A percentile compares a stretch with the other conserved stretches of the same genome.
phyloP scores from a whole-genome alignment of 2,329 filamentous ascomycete species.

The Phyllachora maydis region DNA sequence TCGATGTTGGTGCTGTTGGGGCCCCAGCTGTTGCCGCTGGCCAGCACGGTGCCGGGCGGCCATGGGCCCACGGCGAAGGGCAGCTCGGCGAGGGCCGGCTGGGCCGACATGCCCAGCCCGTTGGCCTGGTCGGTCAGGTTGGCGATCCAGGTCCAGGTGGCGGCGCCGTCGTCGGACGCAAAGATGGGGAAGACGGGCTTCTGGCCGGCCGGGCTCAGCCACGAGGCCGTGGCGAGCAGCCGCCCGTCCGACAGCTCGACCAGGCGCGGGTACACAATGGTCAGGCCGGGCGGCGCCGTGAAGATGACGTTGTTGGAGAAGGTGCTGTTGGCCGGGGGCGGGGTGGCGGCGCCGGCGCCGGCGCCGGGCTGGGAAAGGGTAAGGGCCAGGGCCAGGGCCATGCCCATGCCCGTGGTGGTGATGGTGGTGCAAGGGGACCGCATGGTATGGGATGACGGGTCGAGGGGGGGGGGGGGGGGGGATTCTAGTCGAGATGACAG shows the following conservation, averaged over 20 bases:
- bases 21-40: conserved; percentile 37
- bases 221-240: conserved; percentile 1
- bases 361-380: too few relatives aligned
- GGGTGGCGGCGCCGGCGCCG: too few relatives aligned
- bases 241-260: background rate
- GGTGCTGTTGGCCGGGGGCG: too few relatives aligned
- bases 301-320: background rate
- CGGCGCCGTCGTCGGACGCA: conserved; percentile 26
- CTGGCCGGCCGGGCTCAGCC: background rate
- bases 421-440: too few relatives aligned
- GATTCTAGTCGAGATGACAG: too few relatives aligned
- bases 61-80: conserved; percentile 33
- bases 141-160: conserved; percentile 40
- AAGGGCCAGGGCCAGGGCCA: too few relatives aligned
- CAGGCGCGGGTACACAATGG: background rate
- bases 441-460: too few relatives aligned
- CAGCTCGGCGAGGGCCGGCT: conserved; percentile 46
- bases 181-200: conserved; percentile 23
- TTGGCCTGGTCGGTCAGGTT: conserved; percentile 41
- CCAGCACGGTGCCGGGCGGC: conserved; percentile 38
- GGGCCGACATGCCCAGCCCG: conserved; percentile 44
- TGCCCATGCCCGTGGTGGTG: too few relatives aligned
- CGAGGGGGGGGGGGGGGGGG: too few relatives aligned
- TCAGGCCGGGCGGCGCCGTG: background rate
- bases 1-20: conserved; percentile 46